Base-by-base conservation (phyloP, 371 early-diverging fungal species). In the Mucor saturninus region DNA sequence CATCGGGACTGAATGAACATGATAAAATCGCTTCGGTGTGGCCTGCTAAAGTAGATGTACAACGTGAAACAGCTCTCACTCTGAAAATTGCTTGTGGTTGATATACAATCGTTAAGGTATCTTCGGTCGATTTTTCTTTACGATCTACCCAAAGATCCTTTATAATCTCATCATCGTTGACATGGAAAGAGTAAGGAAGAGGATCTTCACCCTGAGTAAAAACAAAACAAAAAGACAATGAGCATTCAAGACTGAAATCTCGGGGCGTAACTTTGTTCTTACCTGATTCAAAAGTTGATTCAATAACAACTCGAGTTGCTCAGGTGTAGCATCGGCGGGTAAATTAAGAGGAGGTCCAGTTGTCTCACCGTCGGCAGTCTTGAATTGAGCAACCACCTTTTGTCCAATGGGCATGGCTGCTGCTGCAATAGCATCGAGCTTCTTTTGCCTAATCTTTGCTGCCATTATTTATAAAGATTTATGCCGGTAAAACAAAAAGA, bases 71-170 rank as follows among this genome's bases (percentile, higher is more conserved):
- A 2, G 95, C 89, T 26, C 95, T 86, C 15, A 98, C 97, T 51
- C 91, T 83, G 85, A 98, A 98, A 29, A 95, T 83, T 15, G 98
- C 96, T 76, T 96, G 96, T 7, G 98, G 98, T 63, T 90, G 89
- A 78, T 96, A 98, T 4, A 89, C 80, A 67, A 98, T 95, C 1
- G 82, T 88, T 48, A 98, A 76, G 11, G 87, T 84, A 42, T 93
- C 90, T 86, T 98, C 98, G 0, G 90, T 88, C 11, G 93, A 88
- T 55, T 86, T 84, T 40, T 88, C 85, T 62, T 85, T 83, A 30
- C 85, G 83, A 79, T 97, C 97, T 32, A 74, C 70, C 72, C 91
- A 86, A 38, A 98, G 68, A 66, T 83, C 83, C 43, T 72, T 83
- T 26, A 79, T 74, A 55, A 98, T 91, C 74, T 97, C 97, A 46